Evolutionary conservation across 2,329 filamentous ascomycete species (phyloP).

Genomic region (Colletotrichum sp.): DNA sequence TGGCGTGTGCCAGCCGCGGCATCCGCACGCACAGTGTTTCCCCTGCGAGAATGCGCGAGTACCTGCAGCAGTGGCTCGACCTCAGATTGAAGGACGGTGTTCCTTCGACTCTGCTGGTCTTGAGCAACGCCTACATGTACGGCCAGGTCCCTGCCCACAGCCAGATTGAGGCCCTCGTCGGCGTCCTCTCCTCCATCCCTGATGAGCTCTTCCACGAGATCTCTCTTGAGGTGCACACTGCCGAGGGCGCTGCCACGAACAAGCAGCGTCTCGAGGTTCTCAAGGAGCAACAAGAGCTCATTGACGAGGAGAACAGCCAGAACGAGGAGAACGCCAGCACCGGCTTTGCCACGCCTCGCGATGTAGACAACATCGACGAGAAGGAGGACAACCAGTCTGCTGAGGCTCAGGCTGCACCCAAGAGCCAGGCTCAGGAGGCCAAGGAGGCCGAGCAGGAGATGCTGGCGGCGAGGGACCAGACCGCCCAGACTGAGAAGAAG

Average conservation of each 20-base stretch:
- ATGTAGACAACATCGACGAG: conserved; percentile 93
- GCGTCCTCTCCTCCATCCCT: conserved; percentile 91
- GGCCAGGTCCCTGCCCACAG: conserved; percentile 86
- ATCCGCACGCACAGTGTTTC: conserved; percentile 93
- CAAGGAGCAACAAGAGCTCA: conserved; percentile 97
- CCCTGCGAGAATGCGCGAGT: conserved; percentile 84
- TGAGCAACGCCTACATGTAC: conserved; percentile 99
- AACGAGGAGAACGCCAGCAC: conserved; percentile 79
- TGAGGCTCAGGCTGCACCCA: conserved; percentile 46
- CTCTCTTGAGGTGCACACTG: conserved; percentile 95
- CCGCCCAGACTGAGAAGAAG: conserved; percentile 32
- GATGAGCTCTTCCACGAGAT: conserved; percentile 99
- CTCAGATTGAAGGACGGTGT: conserved; percentile 91
- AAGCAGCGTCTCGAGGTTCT: conserved; percentile 98
- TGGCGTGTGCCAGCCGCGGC: conserved; percentile 88
- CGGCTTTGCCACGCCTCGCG: conserved; percentile 78
- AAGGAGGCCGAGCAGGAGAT: conserved; percentile 45
- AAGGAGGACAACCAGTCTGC: conserved; percentile 73
- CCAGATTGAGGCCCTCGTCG: conserved; percentile 91
- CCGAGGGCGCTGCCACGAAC: conserved; percentile 96
- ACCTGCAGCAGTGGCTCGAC: conserved; percentile 93
- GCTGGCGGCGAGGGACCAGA: conserved; percentile 31
- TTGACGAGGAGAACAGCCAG: conserved; percentile 96
- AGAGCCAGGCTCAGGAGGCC: conserved; percentile 34
- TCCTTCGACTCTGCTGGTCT: conserved; percentile 92